Percentiles rank a stretch among this genome's conserved stretches.
phyloP scores from a whole-genome alignment of 495 filamentous ascomycete genomes.

The Penicillium mononematosum region DNA sequence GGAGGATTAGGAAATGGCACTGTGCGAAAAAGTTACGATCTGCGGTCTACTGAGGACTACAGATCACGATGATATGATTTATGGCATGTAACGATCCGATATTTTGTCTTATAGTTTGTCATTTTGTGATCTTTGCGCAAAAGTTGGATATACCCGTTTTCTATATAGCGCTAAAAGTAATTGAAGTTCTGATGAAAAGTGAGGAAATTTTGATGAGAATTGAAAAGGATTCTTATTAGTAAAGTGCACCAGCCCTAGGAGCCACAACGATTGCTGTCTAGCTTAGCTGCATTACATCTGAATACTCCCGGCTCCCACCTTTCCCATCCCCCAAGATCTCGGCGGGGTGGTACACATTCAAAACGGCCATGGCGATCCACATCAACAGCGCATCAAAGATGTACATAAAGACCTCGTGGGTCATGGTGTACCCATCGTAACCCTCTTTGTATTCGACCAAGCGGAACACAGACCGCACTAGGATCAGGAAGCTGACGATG shows the following conservation, averaged over 20 bases:
- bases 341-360: conserved; percentile 43
- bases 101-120: background rate
- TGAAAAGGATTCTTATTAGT: background rate
- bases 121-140: background rate
- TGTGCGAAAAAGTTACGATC: conserved; percentile 22
- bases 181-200: background rate
- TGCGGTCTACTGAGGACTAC: conserved; percentile 23
- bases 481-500: conserved; percentile 50
- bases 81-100: conserved; percentile 13
- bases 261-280: background rate
- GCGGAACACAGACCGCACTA: conserved; percentile 62
- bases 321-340: conserved; percentile 29
- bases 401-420: conserved; percentile 60
- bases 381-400: conserved; percentile 62
- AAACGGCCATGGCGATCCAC: conserved; percentile 52
- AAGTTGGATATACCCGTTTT: conserved; percentile 13
- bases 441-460: conserved; percentile 63
- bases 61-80: conserved; percentile 21
- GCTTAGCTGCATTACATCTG: conserved; percentile 8
- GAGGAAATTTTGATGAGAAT: background rate
- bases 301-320: conserved; percentile 5
- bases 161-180: conserved; percentile 12
- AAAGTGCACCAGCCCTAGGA: background rate
- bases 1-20: conserved; percentile 14
- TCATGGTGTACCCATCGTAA: conserved; percentile 47